Evolutionary conservation across 164 flowering plant genomes (phyloP), one percentile per base, ranked within the genome.

Genomic region (Sextonia rubra): DNA sequence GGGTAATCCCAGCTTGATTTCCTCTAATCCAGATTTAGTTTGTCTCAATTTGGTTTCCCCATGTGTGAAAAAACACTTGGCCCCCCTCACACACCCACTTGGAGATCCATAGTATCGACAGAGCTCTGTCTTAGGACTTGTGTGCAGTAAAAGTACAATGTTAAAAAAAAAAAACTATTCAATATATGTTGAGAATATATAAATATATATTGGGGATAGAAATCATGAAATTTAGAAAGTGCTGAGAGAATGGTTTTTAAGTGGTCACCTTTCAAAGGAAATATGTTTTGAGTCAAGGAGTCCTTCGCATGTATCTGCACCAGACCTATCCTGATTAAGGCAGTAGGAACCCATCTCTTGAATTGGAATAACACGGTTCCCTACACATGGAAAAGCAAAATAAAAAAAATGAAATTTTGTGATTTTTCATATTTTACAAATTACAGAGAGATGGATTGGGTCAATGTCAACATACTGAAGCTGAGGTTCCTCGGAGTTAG

Each of bases 41-140:
- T 26, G 66, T 27, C 32, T 60, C 29, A 69, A 76, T 71, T 83
- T 84, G 24, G 71, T 82, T 68, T 80, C 80, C 48, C 80, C 79
- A 64, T 86, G 89, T 1, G 75, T 78, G 74, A 55, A 84, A 64
- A 72, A 79, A 80, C 90, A 84, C 71, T 77, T 79, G n/a, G 64
- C 71, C 30, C 88, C 90, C 77, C 90, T 79, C 3, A 62, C 64
- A 68, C 88, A 85, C 60, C 90, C 90, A 68, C 78, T 52, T 23
- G 82, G 78, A 56, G 88, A 78, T 65, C 69, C 79, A 23, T 73
- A 84, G 77, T 82, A 86, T 71, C 72, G 82, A 48, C 89, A 85
- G 60, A 76, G 64, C 58, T 82, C 81, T 66, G 72, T 72, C 77
- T 80, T 82, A 2, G 44, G 44, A 68, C 15, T 47, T 12, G 22